Evolutionary conservation across 208 protist genomes (phyloP).

Genomic region (Angomonas ambiguus): DNA sequence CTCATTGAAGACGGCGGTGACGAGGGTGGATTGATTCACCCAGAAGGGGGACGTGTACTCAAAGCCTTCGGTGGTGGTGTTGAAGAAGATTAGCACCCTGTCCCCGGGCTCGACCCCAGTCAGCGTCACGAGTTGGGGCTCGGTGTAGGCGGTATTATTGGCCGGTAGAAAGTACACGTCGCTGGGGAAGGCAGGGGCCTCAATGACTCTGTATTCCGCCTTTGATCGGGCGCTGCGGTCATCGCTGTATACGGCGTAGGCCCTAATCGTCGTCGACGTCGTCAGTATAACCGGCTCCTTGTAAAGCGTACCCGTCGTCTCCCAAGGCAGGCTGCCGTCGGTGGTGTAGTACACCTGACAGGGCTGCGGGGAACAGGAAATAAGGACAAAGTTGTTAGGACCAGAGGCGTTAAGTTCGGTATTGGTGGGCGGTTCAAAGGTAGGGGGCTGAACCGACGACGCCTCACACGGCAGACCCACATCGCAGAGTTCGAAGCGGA

Average conservation of each 20-base stretch:
- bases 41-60: slow-evolving; percentile 48
- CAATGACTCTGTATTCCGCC: slow-evolving; percentile 33
- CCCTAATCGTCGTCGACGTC: slow-evolving; percentile 35
- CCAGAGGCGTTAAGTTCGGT: slow-evolving; percentile 16
- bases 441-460: slow-evolving; percentile 10
- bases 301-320: slow-evolving; percentile 16
- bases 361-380: slow-evolving; percentile 42
- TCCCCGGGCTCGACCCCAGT: slow-evolving; percentile 21
- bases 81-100: slow-evolving; percentile 33
- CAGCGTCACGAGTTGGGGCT: slow-evolving; percentile 40
- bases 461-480: slow-evolving; percentile 34
- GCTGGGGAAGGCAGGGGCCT: neutral
- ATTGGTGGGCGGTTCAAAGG: slow-evolving; percentile 29
- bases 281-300: slow-evolving; percentile 26
- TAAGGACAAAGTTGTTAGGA: slow-evolving; percentile 22
- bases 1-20: slow-evolving; percentile 46
- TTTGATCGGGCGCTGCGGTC: slow-evolving; percentile 18
- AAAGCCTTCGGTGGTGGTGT: slow-evolving; percentile 28
- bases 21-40: slow-evolving; percentile 27
- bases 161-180: slow-evolving; percentile 26
- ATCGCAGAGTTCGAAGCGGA: slow-evolving; percentile 48
- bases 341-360: slow-evolving; percentile 61
- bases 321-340: slow-evolving; percentile 20
- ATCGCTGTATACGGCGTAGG: slow-evolving; percentile 26
- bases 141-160: slow-evolving; percentile 22